A percentile compares a stretch with the other conserved stretches of the same genome.
These are phyloP conservation scores for Dendrobium officinale DNA, from an alignment of 106 monocot genomes.

Conservation along the genomic window DNA sequence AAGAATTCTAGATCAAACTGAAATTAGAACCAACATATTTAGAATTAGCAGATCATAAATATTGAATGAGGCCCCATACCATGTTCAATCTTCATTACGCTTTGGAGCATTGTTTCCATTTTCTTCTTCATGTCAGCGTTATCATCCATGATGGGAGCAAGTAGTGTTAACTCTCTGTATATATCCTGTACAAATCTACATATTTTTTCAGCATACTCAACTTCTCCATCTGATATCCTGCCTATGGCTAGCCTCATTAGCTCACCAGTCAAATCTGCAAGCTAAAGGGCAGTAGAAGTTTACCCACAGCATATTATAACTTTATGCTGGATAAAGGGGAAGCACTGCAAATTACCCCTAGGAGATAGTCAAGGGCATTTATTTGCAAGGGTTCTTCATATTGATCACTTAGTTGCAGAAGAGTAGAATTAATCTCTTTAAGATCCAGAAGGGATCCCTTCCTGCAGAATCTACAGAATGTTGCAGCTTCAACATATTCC, in stretches of 20 bases:
- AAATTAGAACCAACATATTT: neutral
- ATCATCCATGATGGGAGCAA: constrained; percentile 83
- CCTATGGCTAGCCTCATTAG: constrained; percentile 96
- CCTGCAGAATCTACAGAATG: constrained; percentile 65
- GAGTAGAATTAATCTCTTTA: constrained; percentile 55
- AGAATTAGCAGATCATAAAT: neutral
- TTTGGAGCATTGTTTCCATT: constrained; percentile 96
- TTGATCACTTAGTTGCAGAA: constrained; percentile 35
- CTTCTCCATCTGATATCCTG: constrained; percentile 91
- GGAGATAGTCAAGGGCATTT: constrained; percentile 73
- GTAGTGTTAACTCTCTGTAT: constrained; percentile 72
- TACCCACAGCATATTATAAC: neutral
- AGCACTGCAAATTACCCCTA: constrained; percentile 47
- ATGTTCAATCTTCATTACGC: constrained; percentile 90
- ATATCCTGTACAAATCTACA: constrained; percentile 76
- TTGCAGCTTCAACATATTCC: constrained; percentile 97
- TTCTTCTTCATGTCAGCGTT: constrained; percentile 96
- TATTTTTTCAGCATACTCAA: constrained; percentile 88
- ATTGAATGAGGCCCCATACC: constrained; percentile 29
- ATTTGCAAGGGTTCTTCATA: constrained; percentile 64
- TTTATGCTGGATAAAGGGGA: neutral
- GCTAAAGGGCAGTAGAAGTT: constrained; percentile 24
- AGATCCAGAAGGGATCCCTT: constrained; percentile 53
- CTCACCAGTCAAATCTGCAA: constrained; percentile 93
- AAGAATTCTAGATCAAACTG: neutral